Percentiles rank a stretch among this genome's conserved stretches.
Evolutionary conservation across 805 yeast species (phyloP).

Genomic region (Diddensiella santjacobensis): DNA sequence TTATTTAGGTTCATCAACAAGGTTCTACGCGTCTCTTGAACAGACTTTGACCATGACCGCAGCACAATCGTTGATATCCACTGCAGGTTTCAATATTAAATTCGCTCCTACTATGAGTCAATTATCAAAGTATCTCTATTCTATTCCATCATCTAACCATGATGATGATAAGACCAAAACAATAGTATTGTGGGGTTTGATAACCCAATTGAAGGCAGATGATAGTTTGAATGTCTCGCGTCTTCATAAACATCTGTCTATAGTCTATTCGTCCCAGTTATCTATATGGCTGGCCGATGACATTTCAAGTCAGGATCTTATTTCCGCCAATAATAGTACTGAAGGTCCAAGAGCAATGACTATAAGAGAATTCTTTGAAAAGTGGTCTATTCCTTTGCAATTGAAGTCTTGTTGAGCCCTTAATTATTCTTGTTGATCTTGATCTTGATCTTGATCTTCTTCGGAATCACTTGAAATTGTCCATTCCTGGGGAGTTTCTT

Average conservation of each 20-base stretch:
- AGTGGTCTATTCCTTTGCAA: constrained; percentile 1
- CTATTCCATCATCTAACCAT: neutral
- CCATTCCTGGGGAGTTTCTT: constrained; percentile 18
- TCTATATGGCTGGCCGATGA: neutral
- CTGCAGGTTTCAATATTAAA: neutral
- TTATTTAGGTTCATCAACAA: neutral
- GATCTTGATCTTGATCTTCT: constrained; percentile 25
- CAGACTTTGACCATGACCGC: too few relatives aligned
- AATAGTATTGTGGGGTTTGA: constrained; percentile 6
- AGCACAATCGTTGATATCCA: neutral
- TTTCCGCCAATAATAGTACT: neutral
- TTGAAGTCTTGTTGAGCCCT: neutral
- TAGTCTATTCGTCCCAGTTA: neutral
- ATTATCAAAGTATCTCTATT: neutral
- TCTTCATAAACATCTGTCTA: constrained; percentile 4
- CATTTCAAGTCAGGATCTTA: neutral
- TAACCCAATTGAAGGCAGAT: constrained; percentile 4
- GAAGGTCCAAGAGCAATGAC: neutral
- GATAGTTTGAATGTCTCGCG: constrained; percentile 2
- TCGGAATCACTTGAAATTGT: constrained; percentile 24
- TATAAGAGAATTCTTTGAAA: neutral
- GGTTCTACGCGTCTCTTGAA: neutral
- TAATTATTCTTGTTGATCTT: constrained; percentile 17
- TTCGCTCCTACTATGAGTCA: neutral
- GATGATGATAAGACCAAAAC: neutral